A percentile compares a stretch with the other conserved stretches of the same genome.
Conservation (phyloP, 768 basidiomycete genomes). For the Thelephora aurantiotincta region DNA sequence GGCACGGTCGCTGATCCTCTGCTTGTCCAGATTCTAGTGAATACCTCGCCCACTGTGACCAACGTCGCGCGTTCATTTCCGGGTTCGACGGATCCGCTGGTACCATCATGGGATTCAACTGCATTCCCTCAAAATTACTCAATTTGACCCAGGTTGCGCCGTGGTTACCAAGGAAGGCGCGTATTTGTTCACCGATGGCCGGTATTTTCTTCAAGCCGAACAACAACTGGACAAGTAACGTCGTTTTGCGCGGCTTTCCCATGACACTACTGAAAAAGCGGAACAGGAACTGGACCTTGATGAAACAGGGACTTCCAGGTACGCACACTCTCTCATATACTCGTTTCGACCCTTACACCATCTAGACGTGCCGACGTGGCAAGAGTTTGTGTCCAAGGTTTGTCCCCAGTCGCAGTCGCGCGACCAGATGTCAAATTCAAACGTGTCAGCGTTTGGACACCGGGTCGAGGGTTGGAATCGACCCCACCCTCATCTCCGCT, state of each 20-base stretch:
- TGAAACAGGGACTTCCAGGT: conserved; percentile 86
- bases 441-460: conserved; percentile 39
- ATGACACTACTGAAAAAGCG: background rate
- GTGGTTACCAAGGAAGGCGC: conserved; percentile 60
- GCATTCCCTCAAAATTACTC: background rate
- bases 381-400: conserved; percentile 71
- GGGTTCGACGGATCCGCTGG: conserved; percentile 94
- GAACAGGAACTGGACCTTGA: conserved; percentile 79
- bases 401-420: background rate
- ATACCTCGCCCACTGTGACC: conserved; percentile 75
- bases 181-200: conserved; percentile 85
- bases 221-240: conserved; percentile 75
- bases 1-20: background rate
- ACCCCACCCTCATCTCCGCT: conserved; percentile 61
- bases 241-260: background rate
- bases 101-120: conserved; percentile 10
- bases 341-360: conserved; percentile 3
- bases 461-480: conserved; percentile 63
- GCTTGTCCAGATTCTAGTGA: conserved; percentile 65
- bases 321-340: conserved; percentile 7
- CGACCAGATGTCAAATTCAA: background rate
- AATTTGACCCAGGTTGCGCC: conserved; percentile 43
- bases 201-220: conserved; percentile 88
- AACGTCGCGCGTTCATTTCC: conserved; percentile 77
- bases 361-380: conserved; percentile 80